Conservation (phyloP, 805 yeast genomes). For the Ogataea wickerhamii region DNA sequence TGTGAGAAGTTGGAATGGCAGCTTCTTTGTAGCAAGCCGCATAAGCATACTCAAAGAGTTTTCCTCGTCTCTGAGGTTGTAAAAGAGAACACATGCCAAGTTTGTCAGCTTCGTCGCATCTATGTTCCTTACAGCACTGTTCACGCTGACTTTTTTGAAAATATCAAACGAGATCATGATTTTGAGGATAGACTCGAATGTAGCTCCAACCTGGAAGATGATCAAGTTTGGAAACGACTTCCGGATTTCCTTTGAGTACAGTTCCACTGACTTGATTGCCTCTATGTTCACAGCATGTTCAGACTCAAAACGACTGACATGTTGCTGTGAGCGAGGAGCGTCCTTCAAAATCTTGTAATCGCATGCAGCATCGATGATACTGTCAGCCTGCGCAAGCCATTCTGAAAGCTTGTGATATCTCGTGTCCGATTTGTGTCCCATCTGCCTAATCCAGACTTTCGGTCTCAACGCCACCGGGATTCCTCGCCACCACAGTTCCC, state of each 20-base stretch:
- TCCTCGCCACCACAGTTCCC: slow-evolving; percentile 63
- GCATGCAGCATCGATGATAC: slow-evolving; percentile 28
- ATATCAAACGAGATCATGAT: slow-evolving; percentile 22
- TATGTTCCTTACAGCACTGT: slow-evolving; percentile 9
- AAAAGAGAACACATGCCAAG: slow-evolving; percentile 26
- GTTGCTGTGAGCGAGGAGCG: slow-evolving; percentile 10
- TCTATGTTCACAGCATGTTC: slow-evolving; percentile 9
- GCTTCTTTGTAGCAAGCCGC: slow-evolving; percentile 25
- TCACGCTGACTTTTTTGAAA: slow-evolving; percentile 10
- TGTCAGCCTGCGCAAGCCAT: slow-evolving; percentile 18
- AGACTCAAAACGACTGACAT: slow-evolving; percentile 11
- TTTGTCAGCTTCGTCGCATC: slow-evolving; percentile 17
- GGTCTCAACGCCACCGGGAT: slow-evolving; percentile 43
- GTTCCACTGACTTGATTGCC: slow-evolving; percentile 21
- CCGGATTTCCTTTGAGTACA: slow-evolving; percentile 23
- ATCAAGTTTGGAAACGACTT: slow-evolving; percentile 27
- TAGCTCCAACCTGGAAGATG: slow-evolving; percentile 28
- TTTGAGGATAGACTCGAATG: slow-evolving; percentile 28
- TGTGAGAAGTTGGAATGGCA: slow-evolving; percentile 23
- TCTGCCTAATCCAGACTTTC: slow-evolving; percentile 48
- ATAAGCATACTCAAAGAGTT: slow-evolving; percentile 25
- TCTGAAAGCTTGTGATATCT: slow-evolving; percentile 5
- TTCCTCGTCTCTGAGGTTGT: slow-evolving; percentile 22
- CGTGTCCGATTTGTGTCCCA: slow-evolving; percentile 33
- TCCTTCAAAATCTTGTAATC: slow-evolving; percentile 23